A percentile compares a stretch with the other conserved stretches of the same genome.
Conservation (phyloP, 345 rosid genomes). For the Lepidium didymum region DNA sequence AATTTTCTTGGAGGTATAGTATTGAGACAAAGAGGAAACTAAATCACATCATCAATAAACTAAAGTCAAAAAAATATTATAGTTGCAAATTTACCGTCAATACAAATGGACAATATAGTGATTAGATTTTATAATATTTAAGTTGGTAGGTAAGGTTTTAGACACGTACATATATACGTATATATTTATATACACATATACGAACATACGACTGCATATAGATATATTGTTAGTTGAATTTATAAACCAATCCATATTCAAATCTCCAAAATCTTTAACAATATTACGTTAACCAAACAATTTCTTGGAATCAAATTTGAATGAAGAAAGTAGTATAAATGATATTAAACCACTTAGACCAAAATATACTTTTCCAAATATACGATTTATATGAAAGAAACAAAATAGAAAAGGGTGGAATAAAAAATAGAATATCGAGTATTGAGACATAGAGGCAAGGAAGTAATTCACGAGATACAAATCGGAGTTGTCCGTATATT, state of each 20-base stretch:
- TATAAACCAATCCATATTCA: no score
- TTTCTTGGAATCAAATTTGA: no score
- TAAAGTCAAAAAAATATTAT: neutral
- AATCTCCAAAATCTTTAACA: no score
- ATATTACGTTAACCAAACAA: no score
- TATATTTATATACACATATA: neutral
- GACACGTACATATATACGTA: neutral
- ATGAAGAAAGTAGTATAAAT: no score
- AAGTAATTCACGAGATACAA: slow-evolving; percentile 37
- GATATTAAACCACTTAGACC: no score
- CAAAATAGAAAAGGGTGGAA: slow-evolving; percentile 1
- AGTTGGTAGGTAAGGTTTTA: slow-evolving; percentile 11
- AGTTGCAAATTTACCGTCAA: neutral
- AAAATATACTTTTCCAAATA: neutral
- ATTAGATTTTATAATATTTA: slow-evolving; percentile 5
- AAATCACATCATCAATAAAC: neutral
- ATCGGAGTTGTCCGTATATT: slow-evolving; percentile 30
- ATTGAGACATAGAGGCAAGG: slow-evolving; percentile 33
- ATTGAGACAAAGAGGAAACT: neutral
- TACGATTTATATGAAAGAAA: slow-evolving; percentile 10
- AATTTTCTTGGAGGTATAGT: slow-evolving; percentile 14
- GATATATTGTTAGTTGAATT: no score
- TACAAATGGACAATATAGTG: neutral
- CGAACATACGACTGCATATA: no score
- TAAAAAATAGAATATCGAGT: slow-evolving; percentile 26